Evolutionary conservation across 2,329 filamentous ascomycete species (phyloP).

Genomic region (Penicillium frequentans): DNA sequence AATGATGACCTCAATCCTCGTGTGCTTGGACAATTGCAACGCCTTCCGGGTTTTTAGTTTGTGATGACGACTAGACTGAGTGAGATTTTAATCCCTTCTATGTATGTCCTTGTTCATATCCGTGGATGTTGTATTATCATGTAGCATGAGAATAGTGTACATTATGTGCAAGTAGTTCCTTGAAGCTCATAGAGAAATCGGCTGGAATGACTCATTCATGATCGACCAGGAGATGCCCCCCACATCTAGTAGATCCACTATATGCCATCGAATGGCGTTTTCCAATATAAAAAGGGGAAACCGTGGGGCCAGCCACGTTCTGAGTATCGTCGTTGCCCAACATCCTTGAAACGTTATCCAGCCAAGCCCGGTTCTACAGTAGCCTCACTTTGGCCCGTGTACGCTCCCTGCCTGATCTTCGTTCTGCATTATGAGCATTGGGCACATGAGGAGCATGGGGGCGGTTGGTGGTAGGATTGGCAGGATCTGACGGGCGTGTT

Average conservation of each 20-base stretch:
- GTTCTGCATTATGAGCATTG: slow-evolving; percentile 10
- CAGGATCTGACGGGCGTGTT: slow-evolving; percentile 1
- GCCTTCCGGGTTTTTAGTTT: not conserved
- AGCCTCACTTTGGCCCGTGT: slow-evolving; percentile 18
- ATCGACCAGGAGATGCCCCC: not conserved
- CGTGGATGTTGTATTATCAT: not conserved
- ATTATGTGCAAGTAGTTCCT: not conserved
- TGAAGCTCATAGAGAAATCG: not conserved
- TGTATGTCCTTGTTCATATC: not conserved
- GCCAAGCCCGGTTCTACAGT: not conserved
- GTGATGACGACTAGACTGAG: not conserved
- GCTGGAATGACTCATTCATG: not conserved
- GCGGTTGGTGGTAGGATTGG: not conserved
- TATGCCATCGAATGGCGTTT: not conserved
- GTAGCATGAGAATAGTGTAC: not conserved
- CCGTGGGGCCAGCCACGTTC: not conserved
- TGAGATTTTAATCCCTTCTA: not conserved
- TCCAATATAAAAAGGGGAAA: not conserved
- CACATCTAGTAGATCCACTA: not conserved
- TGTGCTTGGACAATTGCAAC: not conserved
- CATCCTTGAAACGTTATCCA: slow-evolving; percentile 12
- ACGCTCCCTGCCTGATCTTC: slow-evolving; percentile 14
- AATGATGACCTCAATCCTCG: not conserved
- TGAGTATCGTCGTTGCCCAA: slow-evolving; percentile 14
- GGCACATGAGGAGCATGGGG: slow-evolving; percentile 5